Evolutionary conservation across 805 yeast species (phyloP), one percentile per base, ranked within the genome.

Genomic region (Candida oleophila): DNA sequence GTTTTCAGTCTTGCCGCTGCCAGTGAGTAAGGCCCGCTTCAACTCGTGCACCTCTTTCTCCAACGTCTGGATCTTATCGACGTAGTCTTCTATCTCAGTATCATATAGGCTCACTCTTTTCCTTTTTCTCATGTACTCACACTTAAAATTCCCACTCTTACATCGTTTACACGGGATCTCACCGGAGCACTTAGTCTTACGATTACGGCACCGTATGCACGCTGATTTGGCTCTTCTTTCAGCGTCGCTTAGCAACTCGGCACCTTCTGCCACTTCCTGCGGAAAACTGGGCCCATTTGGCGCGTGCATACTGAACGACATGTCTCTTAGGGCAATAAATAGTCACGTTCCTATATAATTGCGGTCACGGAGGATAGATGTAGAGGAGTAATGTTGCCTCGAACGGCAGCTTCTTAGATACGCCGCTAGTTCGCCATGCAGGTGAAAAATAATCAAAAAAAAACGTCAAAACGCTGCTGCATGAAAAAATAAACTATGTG

Each of bases 121-220:
- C 14, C 61, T 55, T 42, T 57, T 62, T 38, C 59, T 44, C 16
- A 56, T 53, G 32, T 55, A 63, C 15, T 50, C 44, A 49, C 68
- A 64, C 33, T 49, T 54, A 3, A 25, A 16, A 4, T 53, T 49
- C 2, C 49, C 44, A 3, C 42, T 35, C 3, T 43, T 12, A 43
- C 67, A 64, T 1, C 55, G 22, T 14, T 46, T 44, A 43, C 68
- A 64, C 1, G 68, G 68, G 14, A 39, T 40, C 9, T 45, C 48
- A 1, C 67, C 67, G 2, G 61, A 47, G 39, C 68, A 64, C 42
- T 60, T 59, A 1, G 64, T 59, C 48, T 62, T 63, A n/a, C 68
- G 45, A n/a, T 39, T 42, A 22, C 60, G 47, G 41, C 68, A 63
- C 25, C 65, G 48, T 3, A 49, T 41, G 46, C 68, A 63, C 2